A percentile compares a stretch with the other conserved stretches of the same genome.
Evolutionary conservation across 768 basidiomycete genomes (phyloP).

Genomic region (Tubosaeta sp.): DNA sequence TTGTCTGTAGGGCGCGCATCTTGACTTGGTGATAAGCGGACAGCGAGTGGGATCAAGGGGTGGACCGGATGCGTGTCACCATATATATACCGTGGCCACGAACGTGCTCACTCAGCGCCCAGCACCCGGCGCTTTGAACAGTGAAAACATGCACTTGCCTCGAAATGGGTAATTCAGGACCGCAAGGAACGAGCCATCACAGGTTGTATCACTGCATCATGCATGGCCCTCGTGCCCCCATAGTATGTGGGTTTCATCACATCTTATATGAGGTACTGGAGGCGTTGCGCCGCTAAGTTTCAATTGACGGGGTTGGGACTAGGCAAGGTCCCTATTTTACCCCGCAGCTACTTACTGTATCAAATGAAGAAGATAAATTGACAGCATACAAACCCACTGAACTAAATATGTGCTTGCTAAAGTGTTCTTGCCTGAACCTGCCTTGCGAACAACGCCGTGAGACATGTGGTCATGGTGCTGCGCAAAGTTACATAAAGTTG

Average conservation of each 20-base stretch:
- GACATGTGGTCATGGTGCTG: too few species aligned
- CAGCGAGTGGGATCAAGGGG: not conserved
- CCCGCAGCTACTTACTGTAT: too few species aligned
- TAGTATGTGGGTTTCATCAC: not conserved
- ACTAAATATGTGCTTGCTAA: not conserved
- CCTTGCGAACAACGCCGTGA: too few species aligned
- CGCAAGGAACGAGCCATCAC: not conserved
- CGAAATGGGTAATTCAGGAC: not conserved
- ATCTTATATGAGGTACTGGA: not conserved
- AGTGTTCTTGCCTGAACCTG: too few species aligned
- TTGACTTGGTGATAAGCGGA: not conserved
- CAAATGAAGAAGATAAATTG: not conserved
- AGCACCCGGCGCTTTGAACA: slow-evolving; percentile 1
- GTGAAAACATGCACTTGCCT: not conserved
- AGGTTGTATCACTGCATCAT: too few species aligned
- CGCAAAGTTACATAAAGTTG: too few species aligned
- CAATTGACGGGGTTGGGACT: not conserved
- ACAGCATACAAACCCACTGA: not conserved
- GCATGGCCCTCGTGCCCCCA: not conserved
- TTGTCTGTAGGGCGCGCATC: slow-evolving; percentile 5
- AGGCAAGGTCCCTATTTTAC: too few species aligned
- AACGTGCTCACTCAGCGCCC: not conserved
- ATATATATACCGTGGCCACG: not conserved
- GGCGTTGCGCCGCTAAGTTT: not conserved
- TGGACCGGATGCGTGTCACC: not conserved